A percentile compares a stretch with the other conserved stretches of the same genome.
Conservation (phyloP, 768 basidiomycete species). For the Hydnum rufescens region DNA sequence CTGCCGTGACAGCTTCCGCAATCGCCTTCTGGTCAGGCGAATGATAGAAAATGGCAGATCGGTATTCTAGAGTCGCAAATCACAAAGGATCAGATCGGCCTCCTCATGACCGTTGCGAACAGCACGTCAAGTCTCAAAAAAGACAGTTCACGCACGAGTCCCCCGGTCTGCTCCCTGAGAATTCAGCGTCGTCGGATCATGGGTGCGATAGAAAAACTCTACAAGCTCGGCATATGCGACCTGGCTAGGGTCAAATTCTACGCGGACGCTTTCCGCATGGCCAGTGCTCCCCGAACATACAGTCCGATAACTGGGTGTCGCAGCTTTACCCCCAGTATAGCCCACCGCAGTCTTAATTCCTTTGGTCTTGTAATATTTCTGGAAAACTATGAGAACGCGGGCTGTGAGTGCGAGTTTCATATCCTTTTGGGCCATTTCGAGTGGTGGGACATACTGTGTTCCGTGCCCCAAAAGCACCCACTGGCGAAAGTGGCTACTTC, state of each 20-base stretch:
- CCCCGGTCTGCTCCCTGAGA: slow-evolving; percentile 61
- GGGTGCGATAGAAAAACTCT: slow-evolving; percentile 92
- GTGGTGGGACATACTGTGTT: slow-evolving; percentile 9
- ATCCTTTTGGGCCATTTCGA: not conserved
- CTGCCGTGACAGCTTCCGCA: slow-evolving; percentile 58
- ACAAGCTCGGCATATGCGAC: slow-evolving; percentile 69
- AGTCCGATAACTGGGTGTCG: slow-evolving; percentile 38
- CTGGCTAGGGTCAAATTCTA: slow-evolving; percentile 65
- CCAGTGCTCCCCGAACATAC: slow-evolving; percentile 69
- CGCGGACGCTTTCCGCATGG: slow-evolving; percentile 74
- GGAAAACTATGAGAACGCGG: slow-evolving; percentile 3
- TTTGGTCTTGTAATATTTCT: slow-evolving; percentile 8
- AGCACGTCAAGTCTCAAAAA: not conserved
- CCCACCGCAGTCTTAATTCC: slow-evolving; percentile 10
- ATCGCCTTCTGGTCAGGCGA: slow-evolving; percentile 48
- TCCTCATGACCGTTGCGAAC: not conserved
- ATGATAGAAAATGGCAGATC: slow-evolving; percentile 76
- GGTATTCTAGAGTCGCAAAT: slow-evolving; percentile 37
- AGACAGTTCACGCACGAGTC: slow-evolving; percentile 30
- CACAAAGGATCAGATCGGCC: not conserved
- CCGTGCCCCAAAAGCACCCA: slow-evolving; percentile 14
- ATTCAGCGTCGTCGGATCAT: slow-evolving; percentile 76
- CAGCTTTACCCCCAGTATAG: slow-evolving; percentile 11
- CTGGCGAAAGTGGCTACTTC: slow-evolving; percentile 12
- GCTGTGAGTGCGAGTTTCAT: not conserved